Base-by-base conservation (phyloP, 83 land plant species). In the Thuja plicata region DNA sequence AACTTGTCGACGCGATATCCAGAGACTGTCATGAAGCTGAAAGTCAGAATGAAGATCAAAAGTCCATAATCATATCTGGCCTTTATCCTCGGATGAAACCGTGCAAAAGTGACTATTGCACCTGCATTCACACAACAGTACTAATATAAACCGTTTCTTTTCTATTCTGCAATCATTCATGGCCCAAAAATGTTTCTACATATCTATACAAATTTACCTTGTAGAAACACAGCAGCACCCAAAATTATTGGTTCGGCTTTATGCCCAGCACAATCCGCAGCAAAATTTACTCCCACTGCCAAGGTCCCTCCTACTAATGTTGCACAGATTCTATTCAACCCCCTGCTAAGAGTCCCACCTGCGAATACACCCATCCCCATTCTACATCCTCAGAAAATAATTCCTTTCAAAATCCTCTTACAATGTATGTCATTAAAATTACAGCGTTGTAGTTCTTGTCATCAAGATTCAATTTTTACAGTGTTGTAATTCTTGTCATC, bases 41-140 rank as follows among this genome's bases (percentile, higher is more conserved):
- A 94, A 16, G 96, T 93, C 81, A 95, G 93, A 86, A 95, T 90
- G 89, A 95, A 95, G 86, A 95, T 92, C 85, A 89, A 27, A 12
- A 91, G 91, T 8, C 96, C 95, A 85, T 95, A 95, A 71, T 95
- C 96, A 62, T 90, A 93, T 66, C 89, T 86, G 13, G 90, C 87
- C 80, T 93, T 95, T 35, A 94, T 74, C 37, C 83, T 41, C 76
- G 95, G 95, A 17, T 92, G 83, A 84, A 95, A 94, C 17, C 96
- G 71, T 7, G 91, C 90, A 87, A 92, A 95, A 8, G 96, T 93
- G 1, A 92, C 90, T 30, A 87, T 88, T 24, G 92, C 17, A 5
- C 84, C 92, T 91, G 89, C 35, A 48, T 10, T 16, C 74, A 37
- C 48, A 87, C 74, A 6, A 54, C 16, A 52, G 3, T 5, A 43